Evolutionary conservation across 2,329 filamentous ascomycete genomes (phyloP), one percentile per base, ranked within the genome.

Genomic region (Parasarocladium wereldwijsianum): DNA sequence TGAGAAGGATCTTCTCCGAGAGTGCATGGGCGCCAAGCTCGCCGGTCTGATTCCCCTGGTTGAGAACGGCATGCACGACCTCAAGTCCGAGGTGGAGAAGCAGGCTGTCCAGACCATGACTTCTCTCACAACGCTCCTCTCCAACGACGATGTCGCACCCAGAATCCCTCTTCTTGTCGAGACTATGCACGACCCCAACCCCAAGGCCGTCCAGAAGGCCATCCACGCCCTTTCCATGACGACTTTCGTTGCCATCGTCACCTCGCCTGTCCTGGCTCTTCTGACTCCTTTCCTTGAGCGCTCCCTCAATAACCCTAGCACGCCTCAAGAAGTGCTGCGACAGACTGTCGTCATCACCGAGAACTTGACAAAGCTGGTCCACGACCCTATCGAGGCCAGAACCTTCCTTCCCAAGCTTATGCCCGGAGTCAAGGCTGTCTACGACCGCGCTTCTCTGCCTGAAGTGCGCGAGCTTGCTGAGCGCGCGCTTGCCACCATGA

Each of bases 311-410:
- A 87, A 77, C 36, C 90, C 87, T 7, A 72, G 72, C 11, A 98
- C 90, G 4, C 69, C 82, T 4, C 90, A 98, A 53, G 90, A 98
- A 58, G 86, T 96, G 14, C 66, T 94, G 33, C 79, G 90, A 37
- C 87, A 94, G 59, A 93, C 90, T 3, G 85, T 93, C 17, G 85
- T 98, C 32, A 92, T 98, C 30, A 81, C 90, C 13, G 90, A 98
- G 61, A 98, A 98, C 60, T 64, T 98, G 61, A 98, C 90, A 36
- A 96, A 93, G 63, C 74, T 98, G 18, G 90, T 98, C 17, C 90
- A 98, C 55, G 86, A 77, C 51, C 90, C 90, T 10, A 74, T 93
- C 36, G 90, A 98, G 62, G 90, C 90, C 19, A 72, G 90, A 40
- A 83, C 83, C 33, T 98, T 98, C 66, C 59, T 98, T 50, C 90